A percentile compares a stretch with the other conserved stretches of the same genome.
phyloP scores from a whole-genome alignment of 805 yeast species.

The Tetrapisispora taiwanensis region DNA sequence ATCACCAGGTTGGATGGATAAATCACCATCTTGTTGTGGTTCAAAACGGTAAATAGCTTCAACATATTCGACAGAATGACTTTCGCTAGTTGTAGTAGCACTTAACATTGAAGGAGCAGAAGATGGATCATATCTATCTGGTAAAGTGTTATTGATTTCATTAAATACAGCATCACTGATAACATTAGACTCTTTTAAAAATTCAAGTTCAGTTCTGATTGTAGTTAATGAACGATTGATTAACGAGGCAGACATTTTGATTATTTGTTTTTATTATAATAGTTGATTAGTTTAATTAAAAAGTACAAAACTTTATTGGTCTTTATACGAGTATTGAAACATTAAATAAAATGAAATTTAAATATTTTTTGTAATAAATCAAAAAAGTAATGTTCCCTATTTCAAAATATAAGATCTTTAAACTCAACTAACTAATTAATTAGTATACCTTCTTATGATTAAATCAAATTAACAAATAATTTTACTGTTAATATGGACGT shows the following conservation, averaged over 20 bases:
- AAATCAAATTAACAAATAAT: no score
- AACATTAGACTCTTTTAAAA: slow-evolving; percentile 63
- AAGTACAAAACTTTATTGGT: no score
- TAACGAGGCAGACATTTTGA: slow-evolving; percentile 39
- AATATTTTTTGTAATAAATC: no score
- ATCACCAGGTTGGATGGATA: slow-evolving; percentile 56
- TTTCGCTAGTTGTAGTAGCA: background rate
- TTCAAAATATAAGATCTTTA: no score
- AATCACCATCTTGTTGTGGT: slow-evolving; percentile 69
- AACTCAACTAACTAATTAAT: no score
- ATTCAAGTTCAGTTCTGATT: slow-evolving; percentile 70
- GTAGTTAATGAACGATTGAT: slow-evolving; percentile 73
- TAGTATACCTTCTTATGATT: no score
- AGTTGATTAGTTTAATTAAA: no score
- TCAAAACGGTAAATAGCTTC: slow-evolving; percentile 68
- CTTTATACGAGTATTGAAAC: no score
- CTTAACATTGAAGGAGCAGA: slow-evolving; percentile 4
- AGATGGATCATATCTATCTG: slow-evolving; percentile 40
- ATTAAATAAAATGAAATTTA: no score
- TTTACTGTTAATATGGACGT: no score
- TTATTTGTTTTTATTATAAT: no score
- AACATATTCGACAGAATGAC: slow-evolving; percentile 30
- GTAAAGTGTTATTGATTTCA: slow-evolving; percentile 42
- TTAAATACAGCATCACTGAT: slow-evolving; percentile 47
- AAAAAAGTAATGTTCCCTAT: no score